phyloP scores from a whole-genome alignment of 1,284 basidiomycete genomes.

The Coniferiporia weirii region DNA sequence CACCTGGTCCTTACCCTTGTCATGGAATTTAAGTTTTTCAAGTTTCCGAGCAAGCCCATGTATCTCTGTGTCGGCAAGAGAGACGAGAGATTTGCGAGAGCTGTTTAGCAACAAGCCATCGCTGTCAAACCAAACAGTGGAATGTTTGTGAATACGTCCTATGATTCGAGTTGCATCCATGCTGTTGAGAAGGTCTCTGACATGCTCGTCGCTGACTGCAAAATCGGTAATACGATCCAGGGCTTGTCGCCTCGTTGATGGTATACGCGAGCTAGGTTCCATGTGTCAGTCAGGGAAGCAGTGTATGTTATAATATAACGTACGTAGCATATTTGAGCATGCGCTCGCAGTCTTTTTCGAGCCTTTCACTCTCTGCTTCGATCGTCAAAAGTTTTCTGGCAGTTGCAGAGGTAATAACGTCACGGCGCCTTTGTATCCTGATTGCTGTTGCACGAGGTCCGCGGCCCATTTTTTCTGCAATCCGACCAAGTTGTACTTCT shows the following conservation, averaged over 20 bases:
- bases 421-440: too few relatives aligned
- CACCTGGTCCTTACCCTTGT: not conserved
- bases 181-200: not conserved
- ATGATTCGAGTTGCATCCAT: not conserved
- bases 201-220: not conserved
- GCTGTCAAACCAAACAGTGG: not conserved
- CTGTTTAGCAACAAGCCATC: not conserved
- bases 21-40: not conserved
- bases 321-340: too few relatives aligned
- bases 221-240: not conserved
- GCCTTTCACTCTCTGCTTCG: too few relatives aligned
- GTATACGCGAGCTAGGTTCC: not conserved
- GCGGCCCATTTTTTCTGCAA: too few relatives aligned
- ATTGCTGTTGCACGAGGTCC: too few relatives aligned
- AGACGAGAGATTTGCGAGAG: not conserved
- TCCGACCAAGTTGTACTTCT: too few relatives aligned
- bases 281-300: too few relatives aligned
- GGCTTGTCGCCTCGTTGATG: not conserved
- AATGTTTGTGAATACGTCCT: not conserved
- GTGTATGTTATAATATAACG: too few relatives aligned
- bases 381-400: too few relatives aligned
- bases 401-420: too few relatives aligned
- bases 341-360: too few relatives aligned
- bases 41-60: not conserved
- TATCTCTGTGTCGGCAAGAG: not conserved